phyloP scores from a whole-genome alignment of 192 early-diverging fungal species.

The Coemansia sp. region DNA sequence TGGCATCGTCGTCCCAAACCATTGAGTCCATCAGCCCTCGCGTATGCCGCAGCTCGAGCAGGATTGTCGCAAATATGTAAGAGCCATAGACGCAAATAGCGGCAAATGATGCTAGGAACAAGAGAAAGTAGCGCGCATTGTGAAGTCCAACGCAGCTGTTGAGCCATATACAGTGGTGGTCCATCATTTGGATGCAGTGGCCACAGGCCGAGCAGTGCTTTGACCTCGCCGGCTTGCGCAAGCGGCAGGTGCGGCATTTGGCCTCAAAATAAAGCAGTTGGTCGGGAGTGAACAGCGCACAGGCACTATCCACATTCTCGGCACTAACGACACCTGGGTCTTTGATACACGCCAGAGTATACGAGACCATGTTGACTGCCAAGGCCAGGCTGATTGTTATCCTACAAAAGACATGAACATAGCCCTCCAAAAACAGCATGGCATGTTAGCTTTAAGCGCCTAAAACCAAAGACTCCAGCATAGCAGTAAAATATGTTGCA shows the following conservation, averaged over 20 bases:
- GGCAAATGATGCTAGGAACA: conserved; percentile 39
- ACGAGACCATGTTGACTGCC: conserved; percentile 38
- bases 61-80: conserved; percentile 21
- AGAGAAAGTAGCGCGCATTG: conserved; percentile 50
- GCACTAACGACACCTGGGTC: conserved; percentile 34
- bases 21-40: conserved; percentile 20
- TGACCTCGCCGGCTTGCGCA: conserved; percentile 50
- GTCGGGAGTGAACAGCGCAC: conserved; percentile 29
- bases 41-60: conserved; percentile 38
- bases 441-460: not conserved
- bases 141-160: conserved; percentile 55
- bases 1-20: conserved; percentile 20
- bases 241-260: conserved; percentile 35
- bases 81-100: conserved; percentile 41
- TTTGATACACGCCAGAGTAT: conserved; percentile 21
- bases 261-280: conserved; percentile 28
- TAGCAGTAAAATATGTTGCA: not conserved
- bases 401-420: conserved; percentile 9
- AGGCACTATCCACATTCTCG: conserved; percentile 31
- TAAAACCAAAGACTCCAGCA: not conserved
- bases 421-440: not conserved
- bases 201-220: conserved; percentile 53
- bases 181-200: conserved; percentile 47
- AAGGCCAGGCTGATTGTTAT: conserved; percentile 25
- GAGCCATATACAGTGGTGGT: conserved; percentile 57